Evolutionary conservation across 2,329 filamentous ascomycete species (phyloP).

Genomic region (Trichoderma atroviride): DNA sequence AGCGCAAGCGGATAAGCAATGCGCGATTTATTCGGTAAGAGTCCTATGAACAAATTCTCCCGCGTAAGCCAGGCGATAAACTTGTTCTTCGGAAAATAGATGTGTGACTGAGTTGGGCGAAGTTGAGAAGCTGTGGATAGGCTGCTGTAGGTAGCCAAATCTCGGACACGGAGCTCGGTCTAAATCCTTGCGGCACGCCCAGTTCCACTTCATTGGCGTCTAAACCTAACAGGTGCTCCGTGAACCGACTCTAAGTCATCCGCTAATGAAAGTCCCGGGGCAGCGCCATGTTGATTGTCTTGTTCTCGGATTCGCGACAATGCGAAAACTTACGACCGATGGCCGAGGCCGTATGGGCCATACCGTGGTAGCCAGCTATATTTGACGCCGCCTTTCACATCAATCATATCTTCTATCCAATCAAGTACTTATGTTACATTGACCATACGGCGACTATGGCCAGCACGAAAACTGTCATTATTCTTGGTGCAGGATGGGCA

Average conservation of each 20-base stretch:
- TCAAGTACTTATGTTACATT: not conserved
- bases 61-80: not conserved
- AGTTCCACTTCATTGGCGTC: not conserved
- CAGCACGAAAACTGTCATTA: slow-evolving; percentile 51
- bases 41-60: not conserved
- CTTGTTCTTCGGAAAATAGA: not conserved
- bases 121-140: not conserved
- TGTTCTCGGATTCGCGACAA: not conserved
- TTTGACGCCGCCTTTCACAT: not conserved
- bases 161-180: slow-evolving; percentile 37
- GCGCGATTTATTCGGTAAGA: not conserved
- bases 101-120: not conserved
- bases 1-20: not conserved
- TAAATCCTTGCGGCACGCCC: slow-evolving; percentile 20
- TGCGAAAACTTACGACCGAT: not conserved
- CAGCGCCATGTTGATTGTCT: not conserved
- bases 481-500: slow-evolving; percentile 56
- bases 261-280: not conserved
- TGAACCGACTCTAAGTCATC: not conserved
- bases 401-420: not conserved
- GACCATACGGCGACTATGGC: not conserved
- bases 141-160: not conserved
- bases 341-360: not conserved
- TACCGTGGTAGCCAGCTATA: not conserved
- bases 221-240: not conserved